Percentiles rank a stretch among this genome's conserved stretches.
Evolutionary conservation across 2,329 filamentous ascomycete species (phyloP).

Genomic region (Talaromyces rugulosus): DNA sequence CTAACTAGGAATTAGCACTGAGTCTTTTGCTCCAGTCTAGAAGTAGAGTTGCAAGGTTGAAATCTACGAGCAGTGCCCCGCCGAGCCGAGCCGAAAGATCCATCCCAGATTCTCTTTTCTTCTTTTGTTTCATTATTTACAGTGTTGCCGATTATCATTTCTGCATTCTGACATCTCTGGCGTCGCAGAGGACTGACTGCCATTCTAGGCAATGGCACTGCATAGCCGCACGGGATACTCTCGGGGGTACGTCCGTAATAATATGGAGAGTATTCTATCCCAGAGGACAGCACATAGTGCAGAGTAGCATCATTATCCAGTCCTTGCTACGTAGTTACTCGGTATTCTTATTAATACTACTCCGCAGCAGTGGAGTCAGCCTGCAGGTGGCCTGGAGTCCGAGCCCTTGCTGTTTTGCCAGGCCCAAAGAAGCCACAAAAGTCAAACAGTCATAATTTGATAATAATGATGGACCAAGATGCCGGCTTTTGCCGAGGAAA

Average conservation of each 20-base stretch:
- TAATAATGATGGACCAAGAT: not conserved
- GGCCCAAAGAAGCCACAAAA: not conserved
- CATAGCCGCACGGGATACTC: not conserved
- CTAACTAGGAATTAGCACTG: no score
- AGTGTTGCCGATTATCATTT: not conserved
- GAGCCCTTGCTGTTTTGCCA: not conserved
- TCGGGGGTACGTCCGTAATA: no score
- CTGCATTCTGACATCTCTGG: not conserved
- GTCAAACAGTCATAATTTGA: not conserved
- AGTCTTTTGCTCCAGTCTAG: no score
- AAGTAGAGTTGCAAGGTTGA: not conserved
- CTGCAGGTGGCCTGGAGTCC: not conserved
- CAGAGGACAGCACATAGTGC: not conserved
- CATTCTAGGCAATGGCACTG: not conserved
- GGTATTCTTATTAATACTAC: not conserved
- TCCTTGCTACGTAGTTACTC: not conserved
- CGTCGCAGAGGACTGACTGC: not conserved
- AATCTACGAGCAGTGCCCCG: not conserved
- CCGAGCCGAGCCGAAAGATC: not conserved
- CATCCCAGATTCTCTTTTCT: not conserved
- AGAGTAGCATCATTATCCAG: not conserved
- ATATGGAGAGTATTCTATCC: no score
- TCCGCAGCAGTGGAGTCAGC: not conserved
- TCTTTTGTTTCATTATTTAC: not conserved
- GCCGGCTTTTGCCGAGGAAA: not conserved